These are phyloP conservation scores for Fusarium nematophilum DNA, from an alignment of 2,329 filamentous ascomycete genomes.

Conservation along the genomic window DNA sequence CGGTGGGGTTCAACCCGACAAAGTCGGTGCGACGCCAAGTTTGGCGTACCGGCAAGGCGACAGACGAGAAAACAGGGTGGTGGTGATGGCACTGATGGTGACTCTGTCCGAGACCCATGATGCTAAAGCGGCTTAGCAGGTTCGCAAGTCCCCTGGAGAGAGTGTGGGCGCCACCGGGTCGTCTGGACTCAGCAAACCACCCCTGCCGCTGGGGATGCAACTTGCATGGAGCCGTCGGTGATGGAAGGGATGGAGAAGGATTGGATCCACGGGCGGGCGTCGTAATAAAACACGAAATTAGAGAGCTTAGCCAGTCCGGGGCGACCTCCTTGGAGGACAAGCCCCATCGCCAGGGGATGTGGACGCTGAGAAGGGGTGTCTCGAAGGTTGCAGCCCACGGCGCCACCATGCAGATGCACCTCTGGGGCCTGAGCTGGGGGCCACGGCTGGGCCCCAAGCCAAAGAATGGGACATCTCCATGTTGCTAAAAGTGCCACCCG, in stretches of 20 bases:
- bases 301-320: slow-evolving; percentile 28
- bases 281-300: slow-evolving; percentile 19
- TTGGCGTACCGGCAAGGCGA: slow-evolving; percentile 39
- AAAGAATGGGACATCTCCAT: slow-evolving; percentile 41
- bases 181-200: slow-evolving; percentile 37
- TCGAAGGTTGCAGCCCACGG: slow-evolving; percentile 8
- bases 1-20: slow-evolving; percentile 17
- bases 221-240: slow-evolving; percentile 32
- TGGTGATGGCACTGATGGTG: slow-evolving; percentile 30
- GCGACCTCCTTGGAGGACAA: slow-evolving; percentile 1
- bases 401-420: slow-evolving; percentile 29
- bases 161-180: slow-evolving; percentile 37
- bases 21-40: slow-evolving; percentile 34
- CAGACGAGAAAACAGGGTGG: slow-evolving; percentile 39
- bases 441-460: slow-evolving; percentile 29
- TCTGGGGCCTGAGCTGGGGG: slow-evolving; percentile 24
- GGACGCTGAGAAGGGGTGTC: slow-evolving; percentile 1
- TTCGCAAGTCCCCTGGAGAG: slow-evolving; percentile 24
- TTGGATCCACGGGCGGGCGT: slow-evolving; percentile 42
- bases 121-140: slow-evolving; percentile 37
- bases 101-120: slow-evolving; percentile 38
- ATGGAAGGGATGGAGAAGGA: slow-evolving; percentile 49
- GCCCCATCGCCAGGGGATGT: slow-evolving; percentile 6
- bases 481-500: slow-evolving; percentile 41
- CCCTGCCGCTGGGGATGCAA: slow-evolving; percentile 44